Percentiles rank a stretch among this genome's conserved stretches.
Evolutionary conservation across 2,329 filamentous ascomycete genomes (phyloP).

Genomic region (Pestalotiopsis sp.): DNA sequence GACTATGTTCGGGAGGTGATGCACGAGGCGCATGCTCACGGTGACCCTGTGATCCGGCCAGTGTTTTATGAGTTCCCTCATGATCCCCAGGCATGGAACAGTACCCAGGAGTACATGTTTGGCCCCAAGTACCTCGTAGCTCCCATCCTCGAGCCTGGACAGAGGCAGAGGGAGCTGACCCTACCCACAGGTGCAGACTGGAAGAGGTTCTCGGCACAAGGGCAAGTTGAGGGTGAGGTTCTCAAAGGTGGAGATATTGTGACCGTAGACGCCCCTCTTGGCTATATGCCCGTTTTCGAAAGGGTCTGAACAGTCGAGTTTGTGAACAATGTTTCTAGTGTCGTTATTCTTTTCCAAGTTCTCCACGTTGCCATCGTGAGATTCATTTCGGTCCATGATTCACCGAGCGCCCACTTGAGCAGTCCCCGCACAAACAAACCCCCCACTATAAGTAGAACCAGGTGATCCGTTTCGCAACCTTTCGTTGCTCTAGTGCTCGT

Average conservation of each 20-base stretch:
- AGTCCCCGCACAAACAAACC: not conserved
- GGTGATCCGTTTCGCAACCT: not conserved
- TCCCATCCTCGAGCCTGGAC: slow-evolving; percentile 52
- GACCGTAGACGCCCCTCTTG: slow-evolving; percentile 18
- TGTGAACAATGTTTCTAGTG: not conserved
- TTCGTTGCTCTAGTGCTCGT: not conserved
- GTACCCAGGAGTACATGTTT: slow-evolving; percentile 66
- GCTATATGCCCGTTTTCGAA: slow-evolving; percentile 20
- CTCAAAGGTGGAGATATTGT: slow-evolving; percentile 16
- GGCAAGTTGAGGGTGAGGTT: not conserved
- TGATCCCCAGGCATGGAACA: slow-evolving; percentile 54
- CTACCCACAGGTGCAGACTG: slow-evolving; percentile 39
- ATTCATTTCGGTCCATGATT: not conserved
- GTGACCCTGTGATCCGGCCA: slow-evolving; percentile 62
- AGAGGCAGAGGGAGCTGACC: slow-evolving; percentile 42
- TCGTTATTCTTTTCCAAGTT: not conserved
- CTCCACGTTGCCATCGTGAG: not conserved
- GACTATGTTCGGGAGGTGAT: slow-evolving; percentile 61
- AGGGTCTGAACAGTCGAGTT: not conserved
- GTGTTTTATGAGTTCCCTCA: slow-evolving; percentile 65
- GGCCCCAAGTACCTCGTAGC: slow-evolving; percentile 59
- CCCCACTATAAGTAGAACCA: not conserved
- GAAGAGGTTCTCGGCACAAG: slow-evolving; percentile 19
- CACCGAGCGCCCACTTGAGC: not conserved
- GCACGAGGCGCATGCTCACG: slow-evolving; percentile 59